Conservation (phyloP, 1,139 yeast genomes). For the Arxiozyma telluris region DNA sequence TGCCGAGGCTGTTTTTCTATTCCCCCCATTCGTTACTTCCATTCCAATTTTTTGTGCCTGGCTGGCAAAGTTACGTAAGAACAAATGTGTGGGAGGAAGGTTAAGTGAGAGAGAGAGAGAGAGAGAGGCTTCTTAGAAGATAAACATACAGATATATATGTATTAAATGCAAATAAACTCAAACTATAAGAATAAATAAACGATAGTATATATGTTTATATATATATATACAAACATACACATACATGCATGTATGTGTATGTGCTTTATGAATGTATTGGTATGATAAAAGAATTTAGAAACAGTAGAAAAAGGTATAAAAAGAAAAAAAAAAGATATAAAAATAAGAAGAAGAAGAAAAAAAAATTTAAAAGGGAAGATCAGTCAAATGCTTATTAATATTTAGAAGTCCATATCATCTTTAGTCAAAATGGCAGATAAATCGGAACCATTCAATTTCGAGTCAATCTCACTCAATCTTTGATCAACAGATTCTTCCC, state of each 20-base stretch:
- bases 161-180: neutral
- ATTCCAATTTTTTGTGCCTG: too few relatives aligned
- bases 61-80: too few relatives aligned
- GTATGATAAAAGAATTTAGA: too few relatives aligned
- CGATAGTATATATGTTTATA: neutral
- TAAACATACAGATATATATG: neutral
- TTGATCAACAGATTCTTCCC: conserved; percentile 40
- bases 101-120: too few relatives aligned
- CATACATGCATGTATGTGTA: too few relatives aligned
- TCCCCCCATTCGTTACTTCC: too few relatives aligned
- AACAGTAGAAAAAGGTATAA: too few relatives aligned
- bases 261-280: too few relatives aligned
- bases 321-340: neutral
- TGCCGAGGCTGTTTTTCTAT: too few relatives aligned
- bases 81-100: too few relatives aligned
- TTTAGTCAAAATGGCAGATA: conserved; percentile 13
- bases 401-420: conserved; percentile 14
- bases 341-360: neutral
- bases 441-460: conserved; percentile 23
- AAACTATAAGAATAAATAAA: neutral
- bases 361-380: neutral
- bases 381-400: neutral
- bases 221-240: too few relatives aligned
- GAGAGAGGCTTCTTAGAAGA: neutral
- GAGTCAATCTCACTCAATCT: conserved; percentile 34